Base-by-base conservation (phyloP, 805 yeast species). In the Saccharomycopsis oosterbeekiorum region DNA sequence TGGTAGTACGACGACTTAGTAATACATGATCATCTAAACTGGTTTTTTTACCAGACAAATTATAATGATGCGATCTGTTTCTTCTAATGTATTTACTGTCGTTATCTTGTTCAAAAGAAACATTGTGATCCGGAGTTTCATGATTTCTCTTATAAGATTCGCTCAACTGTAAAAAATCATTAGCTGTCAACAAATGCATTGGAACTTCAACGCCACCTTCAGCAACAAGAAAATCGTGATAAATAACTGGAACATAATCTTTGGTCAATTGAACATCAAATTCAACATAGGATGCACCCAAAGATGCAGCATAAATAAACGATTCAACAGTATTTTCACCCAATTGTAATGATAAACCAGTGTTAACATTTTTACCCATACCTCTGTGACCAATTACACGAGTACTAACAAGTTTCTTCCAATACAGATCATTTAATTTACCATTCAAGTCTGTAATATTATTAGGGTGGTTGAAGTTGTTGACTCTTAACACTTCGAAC, bases 381-480 rank as follows among this genome's bases (percentile, higher is more conserved):
- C 98, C 98, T 69, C 98, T 82, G 73, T 93, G 98, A 1, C 98
- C 98, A 73, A 93, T 93, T 29, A 93, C 96, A 63, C 97, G 79
- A 1, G 97, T 89, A 0, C 93, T 82, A 4, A 88, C 91, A 60
- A 90, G 76, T 14, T 94, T 89, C 69, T 88, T 89, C 97, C 97
- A 93, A 74, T 91, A 92, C 1, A 94, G 86, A 59, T 88, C 87
- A 0, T 89, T 81, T 10, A 47, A 24, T 69, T 88, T 89, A 97
- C 97, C 93, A 74, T 91, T 92, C 1, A 94, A 86, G 59, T 88
- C 87, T 0, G 89, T 80, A 67, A 87, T 76, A 40, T 66, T 78
- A 50, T 81, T 79, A 9, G 84, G 84, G 70, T 90, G 96, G 42
- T 70, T 69, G 68, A 92, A 93, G 1, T 97, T 85, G 12, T 79